Percentiles rank a stretch among this genome's conserved stretches.
Evolutionary conservation across 2,329 filamentous ascomycete species (phyloP).

Genomic region (Septoria linicola): DNA sequence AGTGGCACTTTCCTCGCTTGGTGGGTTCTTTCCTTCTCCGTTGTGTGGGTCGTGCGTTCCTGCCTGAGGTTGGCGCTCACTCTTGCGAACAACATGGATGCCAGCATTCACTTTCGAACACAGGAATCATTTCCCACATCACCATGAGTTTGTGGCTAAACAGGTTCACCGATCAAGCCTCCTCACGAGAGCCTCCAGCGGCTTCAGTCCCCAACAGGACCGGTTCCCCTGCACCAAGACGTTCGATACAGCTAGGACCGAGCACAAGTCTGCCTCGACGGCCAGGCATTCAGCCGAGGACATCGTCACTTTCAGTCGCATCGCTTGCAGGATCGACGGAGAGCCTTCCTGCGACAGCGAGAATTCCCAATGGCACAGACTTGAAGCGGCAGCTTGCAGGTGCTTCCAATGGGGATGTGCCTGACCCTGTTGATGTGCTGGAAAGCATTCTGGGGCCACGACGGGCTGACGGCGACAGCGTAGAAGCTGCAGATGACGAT

Average conservation of each 20-base stretch:
- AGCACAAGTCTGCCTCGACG: constrained; percentile 64
- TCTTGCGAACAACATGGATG: no score
- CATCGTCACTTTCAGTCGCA: constrained; percentile 75
- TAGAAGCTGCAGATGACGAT: constrained; percentile 33
- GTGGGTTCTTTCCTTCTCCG: no score
- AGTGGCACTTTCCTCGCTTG: background rate
- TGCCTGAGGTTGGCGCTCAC: no score
- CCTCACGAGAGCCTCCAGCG: constrained; percentile 59
- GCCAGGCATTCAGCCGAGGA: constrained; percentile 65
- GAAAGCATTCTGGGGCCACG: constrained; percentile 55
- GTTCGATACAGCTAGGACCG: constrained; percentile 67
- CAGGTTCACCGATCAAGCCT: constrained; percentile 57
- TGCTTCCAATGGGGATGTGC: constrained; percentile 54
- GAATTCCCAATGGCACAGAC: constrained; percentile 65
- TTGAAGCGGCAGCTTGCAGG: constrained; percentile 59
- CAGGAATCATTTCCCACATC: no score
- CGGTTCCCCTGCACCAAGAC: constrained; percentile 69
- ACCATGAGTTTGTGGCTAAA: constrained; percentile 78
- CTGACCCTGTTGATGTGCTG: constrained; percentile 71
- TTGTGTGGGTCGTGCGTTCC: no score
- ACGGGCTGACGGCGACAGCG: background rate
- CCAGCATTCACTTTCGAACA: no score
- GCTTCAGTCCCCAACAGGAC: constrained; percentile 64
- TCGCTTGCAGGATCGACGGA: constrained; percentile 71
- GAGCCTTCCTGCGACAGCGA: constrained; percentile 67